Evolutionary conservation across 2,329 filamentous ascomycete genomes (phyloP).

Genomic region (Byssochlamys sp.): DNA sequence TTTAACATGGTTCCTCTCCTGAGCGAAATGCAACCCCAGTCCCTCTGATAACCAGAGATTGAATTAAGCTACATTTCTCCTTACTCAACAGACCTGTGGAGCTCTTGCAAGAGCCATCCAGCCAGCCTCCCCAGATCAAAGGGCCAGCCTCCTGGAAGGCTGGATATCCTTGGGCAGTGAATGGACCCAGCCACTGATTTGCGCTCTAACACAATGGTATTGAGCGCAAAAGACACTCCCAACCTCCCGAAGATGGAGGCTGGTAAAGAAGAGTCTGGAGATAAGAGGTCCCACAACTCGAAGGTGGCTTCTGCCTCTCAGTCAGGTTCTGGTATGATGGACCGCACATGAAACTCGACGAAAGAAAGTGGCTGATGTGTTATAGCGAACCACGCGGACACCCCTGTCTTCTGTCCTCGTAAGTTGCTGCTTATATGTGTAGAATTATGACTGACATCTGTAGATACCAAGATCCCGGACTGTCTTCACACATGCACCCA

Average conservation of each 20-base stretch:
- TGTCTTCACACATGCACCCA: conserved; percentile 16
- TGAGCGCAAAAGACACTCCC: background rate
- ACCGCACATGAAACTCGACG: background rate
- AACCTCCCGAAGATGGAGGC: background rate
- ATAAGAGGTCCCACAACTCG: background rate
- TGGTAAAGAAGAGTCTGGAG: background rate
- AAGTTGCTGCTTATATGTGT: background rate
- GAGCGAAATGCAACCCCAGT: background rate
- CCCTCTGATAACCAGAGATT: background rate
- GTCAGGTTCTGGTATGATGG: background rate
- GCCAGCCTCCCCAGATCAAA: background rate
- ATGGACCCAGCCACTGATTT: background rate
- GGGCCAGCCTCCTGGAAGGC: background rate
- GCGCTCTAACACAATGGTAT: background rate
- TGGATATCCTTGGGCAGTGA: background rate
- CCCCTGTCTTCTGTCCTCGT: background rate
- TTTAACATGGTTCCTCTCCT: background rate
- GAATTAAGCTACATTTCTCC: too few relatives aligned
- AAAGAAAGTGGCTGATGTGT: background rate
- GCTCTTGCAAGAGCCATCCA: background rate
- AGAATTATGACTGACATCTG: background rate
- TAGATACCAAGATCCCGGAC: conserved; percentile 7
- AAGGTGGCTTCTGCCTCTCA: background rate
- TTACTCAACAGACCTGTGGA: background rate
- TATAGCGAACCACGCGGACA: background rate